Evolutionary conservation across 2,329 filamentous ascomycete species (phyloP).

Genomic region (Curvularia lunata): DNA sequence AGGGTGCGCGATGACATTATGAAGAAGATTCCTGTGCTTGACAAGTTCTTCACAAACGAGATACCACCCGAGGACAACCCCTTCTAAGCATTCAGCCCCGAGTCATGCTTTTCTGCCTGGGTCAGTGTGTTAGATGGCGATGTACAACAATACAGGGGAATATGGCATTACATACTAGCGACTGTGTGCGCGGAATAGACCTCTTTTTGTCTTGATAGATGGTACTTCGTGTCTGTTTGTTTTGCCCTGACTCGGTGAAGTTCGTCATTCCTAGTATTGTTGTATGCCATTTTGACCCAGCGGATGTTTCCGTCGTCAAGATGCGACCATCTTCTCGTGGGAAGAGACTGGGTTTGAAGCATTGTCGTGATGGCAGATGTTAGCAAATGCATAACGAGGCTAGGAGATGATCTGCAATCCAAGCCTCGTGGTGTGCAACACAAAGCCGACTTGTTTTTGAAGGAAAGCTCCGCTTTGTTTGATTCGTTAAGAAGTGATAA

Average conservation of each 20-base stretch:
- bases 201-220: constrained; percentile 25
- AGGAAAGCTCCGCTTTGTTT: too few relatives aligned
- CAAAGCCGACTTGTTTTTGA: too few relatives aligned
- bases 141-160: constrained; percentile 23
- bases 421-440: neutral
- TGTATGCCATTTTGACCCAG: neutral
- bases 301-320: neutral
- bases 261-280: neutral
- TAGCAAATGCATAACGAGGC: neutral
- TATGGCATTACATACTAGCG: constrained; percentile 32
- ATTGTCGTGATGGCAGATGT: neutral
- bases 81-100: constrained; percentile 46
- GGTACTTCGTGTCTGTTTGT: neutral
- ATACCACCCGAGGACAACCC: constrained; percentile 69
- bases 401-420: neutral
- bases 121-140: constrained; percentile 11
- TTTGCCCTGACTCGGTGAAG: neutral
- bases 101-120: constrained; percentile 12
- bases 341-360: neutral
- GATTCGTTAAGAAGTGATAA: too few relatives aligned
- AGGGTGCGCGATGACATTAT: constrained; percentile 68
- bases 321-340: neutral
- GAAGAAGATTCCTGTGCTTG: constrained; percentile 65
- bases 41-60: constrained; percentile 62
- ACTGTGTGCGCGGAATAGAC: constrained; percentile 40